phyloP scores from a whole-genome alignment of 1,139 yeast genomes.

The Debaryomyces subglobosus region DNA sequence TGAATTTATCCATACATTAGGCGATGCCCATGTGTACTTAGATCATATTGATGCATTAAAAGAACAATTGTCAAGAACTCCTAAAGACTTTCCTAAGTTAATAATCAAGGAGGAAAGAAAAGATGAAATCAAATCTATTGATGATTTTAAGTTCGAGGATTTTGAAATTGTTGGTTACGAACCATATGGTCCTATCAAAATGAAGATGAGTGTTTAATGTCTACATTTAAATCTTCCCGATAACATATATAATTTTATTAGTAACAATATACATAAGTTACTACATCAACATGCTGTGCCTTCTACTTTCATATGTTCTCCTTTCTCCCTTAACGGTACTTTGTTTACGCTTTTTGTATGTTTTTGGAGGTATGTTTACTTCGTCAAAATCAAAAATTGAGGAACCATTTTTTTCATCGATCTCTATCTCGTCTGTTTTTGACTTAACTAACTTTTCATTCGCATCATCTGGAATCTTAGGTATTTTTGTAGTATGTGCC shows the following conservation, averaged over 20 bases:
- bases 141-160: slow-evolving; percentile 87
- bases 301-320: not conserved
- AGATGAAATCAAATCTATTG: slow-evolving; percentile 61
- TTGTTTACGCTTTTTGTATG: slow-evolving; percentile 7
- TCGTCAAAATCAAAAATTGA: slow-evolving; percentile 36
- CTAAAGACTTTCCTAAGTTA: slow-evolving; percentile 80
- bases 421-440: not conserved
- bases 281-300: slow-evolving; percentile 11
- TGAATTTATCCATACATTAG: slow-evolving; percentile 92
- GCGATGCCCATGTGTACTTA: slow-evolving; percentile 92
- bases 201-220: slow-evolving; percentile 70
- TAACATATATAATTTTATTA: not conserved
- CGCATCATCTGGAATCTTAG: not conserved
- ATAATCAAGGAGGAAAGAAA: slow-evolving; percentile 59
- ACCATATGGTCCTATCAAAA: slow-evolving; percentile 82
- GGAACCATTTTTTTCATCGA: slow-evolving; percentile 14
- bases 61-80: slow-evolving; percentile 73
- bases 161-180: slow-evolving; percentile 77
- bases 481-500: not conserved
- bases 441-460: not conserved
- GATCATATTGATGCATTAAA: slow-evolving; percentile 91
- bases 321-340: not conserved
- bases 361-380: slow-evolving; percentile 11
- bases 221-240: not conserved
- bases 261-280: not conserved